These are phyloP conservation scores for Rhizopus stolonifer DNA, from an alignment of 371 early-diverging fungal genomes.

Conservation along the genomic window DNA sequence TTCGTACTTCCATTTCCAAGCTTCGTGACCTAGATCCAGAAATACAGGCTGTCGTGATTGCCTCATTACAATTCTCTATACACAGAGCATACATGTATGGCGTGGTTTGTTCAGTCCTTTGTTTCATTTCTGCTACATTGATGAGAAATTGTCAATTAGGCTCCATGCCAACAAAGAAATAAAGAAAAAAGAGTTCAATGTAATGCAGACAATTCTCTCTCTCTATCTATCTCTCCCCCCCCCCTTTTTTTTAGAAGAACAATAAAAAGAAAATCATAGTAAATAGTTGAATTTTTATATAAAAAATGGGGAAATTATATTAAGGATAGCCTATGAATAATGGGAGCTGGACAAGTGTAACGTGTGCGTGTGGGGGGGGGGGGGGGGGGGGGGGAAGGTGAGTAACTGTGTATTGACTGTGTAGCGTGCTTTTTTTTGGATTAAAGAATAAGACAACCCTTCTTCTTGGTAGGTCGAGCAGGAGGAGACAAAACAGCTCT, in stretches of 20 bases:
- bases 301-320: no score
- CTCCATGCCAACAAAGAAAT: not conserved
- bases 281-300: no score
- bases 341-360: not conserved
- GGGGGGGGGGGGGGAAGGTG: not conserved
- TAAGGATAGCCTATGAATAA: not conserved
- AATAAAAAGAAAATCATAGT: no score
- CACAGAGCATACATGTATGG: slow-evolving; percentile 24
- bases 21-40: slow-evolving; percentile 29
- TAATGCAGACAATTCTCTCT: no score
- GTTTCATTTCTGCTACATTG: slow-evolving; percentile 16
- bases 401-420: no score
- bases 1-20: slow-evolving; percentile 37
- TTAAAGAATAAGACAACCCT: slow-evolving; percentile 74
- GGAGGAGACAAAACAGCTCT: slow-evolving; percentile 87
- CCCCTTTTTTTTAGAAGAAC: no score
- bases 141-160: slow-evolving; percentile 27
- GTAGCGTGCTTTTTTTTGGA: no score
- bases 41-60: slow-evolving; percentile 24
- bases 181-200: not conserved
- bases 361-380: not conserved
- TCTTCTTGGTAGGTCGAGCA: slow-evolving; percentile 52
- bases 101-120: slow-evolving; percentile 19
- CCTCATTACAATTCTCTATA: slow-evolving; percentile 18
- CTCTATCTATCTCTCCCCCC: no score